A percentile compares a stretch with the other conserved stretches of the same genome.
These are phyloP conservation scores for Gregarina niphandrodes DNA, from an alignment of 169 alveolate species.

Conservation along the genomic window DNA sequence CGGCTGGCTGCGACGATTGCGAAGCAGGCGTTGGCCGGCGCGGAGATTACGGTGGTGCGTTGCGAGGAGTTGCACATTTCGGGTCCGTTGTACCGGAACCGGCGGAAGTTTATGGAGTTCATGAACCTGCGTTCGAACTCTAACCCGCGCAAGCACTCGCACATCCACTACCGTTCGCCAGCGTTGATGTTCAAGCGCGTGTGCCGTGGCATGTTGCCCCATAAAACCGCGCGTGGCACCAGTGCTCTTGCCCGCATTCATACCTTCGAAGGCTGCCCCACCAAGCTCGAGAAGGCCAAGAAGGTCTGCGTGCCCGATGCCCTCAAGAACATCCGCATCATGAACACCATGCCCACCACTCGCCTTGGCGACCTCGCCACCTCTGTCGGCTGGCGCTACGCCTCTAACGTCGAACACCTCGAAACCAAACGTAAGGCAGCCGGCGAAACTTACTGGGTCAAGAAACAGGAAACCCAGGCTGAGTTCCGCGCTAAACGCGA, in stretches of 20 bases:
- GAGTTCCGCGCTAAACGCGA: no score
- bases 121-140: conserved; percentile 72
- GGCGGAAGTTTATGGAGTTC: conserved; percentile 70
- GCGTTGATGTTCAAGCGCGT: conserved; percentile 85
- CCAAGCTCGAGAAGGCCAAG: conserved; percentile 69
- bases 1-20: conserved; percentile 95
- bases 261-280: conserved; percentile 77
- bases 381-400: no score
- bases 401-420: no score
- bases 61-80: conserved; percentile 84
- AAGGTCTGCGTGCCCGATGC: conserved; percentile 76
- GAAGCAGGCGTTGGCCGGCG: conserved; percentile 87
- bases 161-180: conserved; percentile 86
- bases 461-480: no score
- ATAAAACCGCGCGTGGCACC: conserved; percentile 87
- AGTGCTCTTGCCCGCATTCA: conserved; percentile 76
- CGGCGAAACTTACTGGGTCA: no score
- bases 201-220: conserved; percentile 96
- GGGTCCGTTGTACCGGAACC: conserved; percentile 78
- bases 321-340: conserved; percentile 42
- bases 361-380: no score
- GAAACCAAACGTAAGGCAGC: no score
- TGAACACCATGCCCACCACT: neutral
- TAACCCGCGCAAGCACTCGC: conserved; percentile 82
- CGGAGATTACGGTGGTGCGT: conserved; percentile 68